Percentiles rank a stretch among this genome's conserved stretches.
These are phyloP conservation scores for Salix koriyanagi DNA, from an alignment of 345 rosid genomes.

Conservation along the genomic window DNA sequence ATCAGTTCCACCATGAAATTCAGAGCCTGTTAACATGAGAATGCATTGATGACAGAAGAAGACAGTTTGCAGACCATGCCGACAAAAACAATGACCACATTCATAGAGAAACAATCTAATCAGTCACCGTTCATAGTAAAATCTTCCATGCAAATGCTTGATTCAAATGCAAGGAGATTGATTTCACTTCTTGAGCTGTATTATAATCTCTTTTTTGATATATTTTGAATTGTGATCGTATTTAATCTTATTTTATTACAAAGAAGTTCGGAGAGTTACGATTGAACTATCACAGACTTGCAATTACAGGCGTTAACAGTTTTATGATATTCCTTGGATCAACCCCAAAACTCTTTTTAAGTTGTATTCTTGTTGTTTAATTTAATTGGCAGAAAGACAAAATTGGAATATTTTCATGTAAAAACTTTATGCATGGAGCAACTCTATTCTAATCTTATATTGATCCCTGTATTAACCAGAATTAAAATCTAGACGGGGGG, in stretches of 20 bases:
- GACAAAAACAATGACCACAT: neutral
- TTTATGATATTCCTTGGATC: neutral
- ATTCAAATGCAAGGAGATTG: neutral
- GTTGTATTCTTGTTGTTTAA: neutral
- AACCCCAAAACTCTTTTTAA: neutral
- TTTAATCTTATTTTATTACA: too few relatives aligned
- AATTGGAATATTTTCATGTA: slow-evolving; percentile 14
- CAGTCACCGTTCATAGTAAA: too few relatives aligned
- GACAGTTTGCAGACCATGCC: neutral
- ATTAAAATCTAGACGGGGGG: neutral
- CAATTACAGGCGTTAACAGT: neutral
- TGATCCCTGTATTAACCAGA: slow-evolving; percentile 12
- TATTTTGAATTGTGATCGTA: too few relatives aligned
- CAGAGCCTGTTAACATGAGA: neutral
- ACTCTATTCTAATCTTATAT: slow-evolving; percentile 24
- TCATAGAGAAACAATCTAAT: neutral
- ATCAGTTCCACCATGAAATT: neutral
- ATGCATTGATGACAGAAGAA: slow-evolving; percentile 1
- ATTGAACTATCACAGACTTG: too few relatives aligned
- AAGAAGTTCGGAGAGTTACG: too few relatives aligned
- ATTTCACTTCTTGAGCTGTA: neutral
- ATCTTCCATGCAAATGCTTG: neutral
- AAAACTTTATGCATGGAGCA: slow-evolving; percentile 15
- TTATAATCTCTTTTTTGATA: neutral
- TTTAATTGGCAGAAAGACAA: neutral